Base-by-base conservation (phyloP, 2,329 filamentous ascomycete species). In the Aspergillus neotritici region DNA sequence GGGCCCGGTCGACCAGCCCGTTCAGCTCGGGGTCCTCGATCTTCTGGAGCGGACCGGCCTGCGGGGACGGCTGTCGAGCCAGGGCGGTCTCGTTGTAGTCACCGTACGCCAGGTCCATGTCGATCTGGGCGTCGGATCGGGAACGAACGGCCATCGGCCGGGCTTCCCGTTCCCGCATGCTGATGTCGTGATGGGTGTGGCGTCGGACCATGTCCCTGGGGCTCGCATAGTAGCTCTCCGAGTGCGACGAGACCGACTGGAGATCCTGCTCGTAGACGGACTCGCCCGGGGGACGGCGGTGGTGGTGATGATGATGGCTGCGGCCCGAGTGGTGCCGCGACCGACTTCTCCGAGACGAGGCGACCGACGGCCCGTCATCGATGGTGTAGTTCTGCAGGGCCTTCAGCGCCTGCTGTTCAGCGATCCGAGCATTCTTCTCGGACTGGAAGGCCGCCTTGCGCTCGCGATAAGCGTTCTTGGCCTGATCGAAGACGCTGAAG, bases 41-140 rank as follows among this genome's bases (percentile, higher is more conserved):
- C 31, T 69, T 61, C 39, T 69, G 65, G 1, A 65, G 58, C 9
- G 52, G 48, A 31, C 38, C 40, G 3, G 44, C 28, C 10, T 41
- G 37, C 6, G 44, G 42, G n/a, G 50, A 40, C 29, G 41, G 41
- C 31, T 43, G 31, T 17, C 31, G 40, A 54, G 54, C 72, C 62
- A 65, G 67, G 41, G 59, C 70, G 62, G 67, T 87, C 67, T 55
- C 89, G 79, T 44, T 86, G 81, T 93, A 74, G 40, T 87, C 83
- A 47, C 91, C 91, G 58, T 96, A 97, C 6, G 91, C 91, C 6
- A 97, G 75, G 61, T 95, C 78, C 86, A 94, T 89, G 60, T 96
- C 91, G 55, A 95, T 82, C 43, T 65, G 48, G 5, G 55, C 53
- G 37, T 62, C 62, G 5, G 62, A 61, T 37, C 53, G 59, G 30